Percentiles rank a stretch among this genome's conserved stretches.
Conservation (phyloP, 2,329 filamentous ascomycete genomes). For the Grosmannia penicillata region DNA sequence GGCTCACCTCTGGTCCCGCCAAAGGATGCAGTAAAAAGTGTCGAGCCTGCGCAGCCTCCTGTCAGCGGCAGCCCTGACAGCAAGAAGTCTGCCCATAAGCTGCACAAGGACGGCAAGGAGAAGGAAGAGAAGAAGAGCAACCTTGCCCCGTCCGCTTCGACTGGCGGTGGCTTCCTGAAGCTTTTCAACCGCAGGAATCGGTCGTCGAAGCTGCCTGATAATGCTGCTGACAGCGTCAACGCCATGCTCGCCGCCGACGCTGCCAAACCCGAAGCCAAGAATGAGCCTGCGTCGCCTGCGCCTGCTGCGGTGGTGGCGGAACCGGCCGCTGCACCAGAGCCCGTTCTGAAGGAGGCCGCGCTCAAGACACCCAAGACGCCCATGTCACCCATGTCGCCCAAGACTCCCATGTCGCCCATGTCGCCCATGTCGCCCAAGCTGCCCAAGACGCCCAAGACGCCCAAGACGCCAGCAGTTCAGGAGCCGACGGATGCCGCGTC, state of each 20-base stretch:
- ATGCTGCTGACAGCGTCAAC: slow-evolving; percentile 34
- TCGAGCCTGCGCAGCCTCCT: slow-evolving; percentile 21
- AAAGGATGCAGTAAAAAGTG: slow-evolving; percentile 19
- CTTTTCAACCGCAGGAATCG: slow-evolving; percentile 52
- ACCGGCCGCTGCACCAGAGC: not conserved
- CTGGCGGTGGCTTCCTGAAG: slow-evolving; percentile 41
- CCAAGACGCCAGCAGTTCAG: slow-evolving; percentile 11
- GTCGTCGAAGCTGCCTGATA: slow-evolving; percentile 39
- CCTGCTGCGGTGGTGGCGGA: not conserved
- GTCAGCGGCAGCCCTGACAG: slow-evolving; percentile 27
- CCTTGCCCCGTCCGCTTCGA: not conserved
- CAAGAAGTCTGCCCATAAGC: slow-evolving; percentile 35
- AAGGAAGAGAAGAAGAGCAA: slow-evolving; percentile 14
- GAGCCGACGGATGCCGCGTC: slow-evolving; percentile 29
- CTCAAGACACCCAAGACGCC: not conserved
- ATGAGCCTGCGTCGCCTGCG: not conserved
- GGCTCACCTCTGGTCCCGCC: slow-evolving; percentile 21
- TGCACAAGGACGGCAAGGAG: slow-evolving; percentile 37
- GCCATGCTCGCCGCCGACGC: slow-evolving; percentile 30
- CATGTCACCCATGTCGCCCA: not conserved
- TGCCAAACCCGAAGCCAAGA: not conserved
- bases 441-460: slow-evolving; percentile 13
- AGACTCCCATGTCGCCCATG: not conserved
- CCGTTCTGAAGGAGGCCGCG: too few relatives aligned
- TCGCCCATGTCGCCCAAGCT: slow-evolving; percentile 11